Evolutionary conservation across 305 asterid genomes (phyloP).

Genomic region (Fraxinus latifolia): DNA sequence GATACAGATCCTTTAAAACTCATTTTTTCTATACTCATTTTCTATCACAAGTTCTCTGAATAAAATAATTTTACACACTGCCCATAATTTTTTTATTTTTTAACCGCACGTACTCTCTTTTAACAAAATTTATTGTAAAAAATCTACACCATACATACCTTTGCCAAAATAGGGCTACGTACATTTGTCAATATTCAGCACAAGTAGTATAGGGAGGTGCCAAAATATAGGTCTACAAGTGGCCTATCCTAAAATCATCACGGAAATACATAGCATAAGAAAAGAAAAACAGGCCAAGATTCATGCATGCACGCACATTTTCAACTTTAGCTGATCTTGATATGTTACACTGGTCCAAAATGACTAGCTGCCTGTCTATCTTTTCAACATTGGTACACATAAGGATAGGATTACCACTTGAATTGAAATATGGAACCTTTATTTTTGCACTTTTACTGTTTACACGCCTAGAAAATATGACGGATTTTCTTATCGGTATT

Average conservation of each 20-base stretch:
- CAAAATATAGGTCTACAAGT: neutral
- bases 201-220: neutral
- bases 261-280: neutral
- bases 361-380: neutral
- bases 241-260: neutral
- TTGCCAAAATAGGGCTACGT: neutral
- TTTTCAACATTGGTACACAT: neutral
- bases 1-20: neutral
- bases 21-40: no score
- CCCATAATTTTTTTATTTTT: neutral
- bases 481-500: neutral
- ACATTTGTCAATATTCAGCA: neutral
- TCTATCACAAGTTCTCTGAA: no score
- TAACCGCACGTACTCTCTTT: neutral
- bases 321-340: neutral
- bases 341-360: neutral
- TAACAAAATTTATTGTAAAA: no score
- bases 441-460: neutral
- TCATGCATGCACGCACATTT: neutral
- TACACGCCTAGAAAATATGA: neutral
- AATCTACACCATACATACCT: neutral
- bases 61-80: no score
- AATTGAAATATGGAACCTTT: neutral
- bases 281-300: neutral
- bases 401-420: neutral